Evolutionary conservation across 73 alveolate species (phyloP).

Genomic region (Tetrahymena elliotti): DNA sequence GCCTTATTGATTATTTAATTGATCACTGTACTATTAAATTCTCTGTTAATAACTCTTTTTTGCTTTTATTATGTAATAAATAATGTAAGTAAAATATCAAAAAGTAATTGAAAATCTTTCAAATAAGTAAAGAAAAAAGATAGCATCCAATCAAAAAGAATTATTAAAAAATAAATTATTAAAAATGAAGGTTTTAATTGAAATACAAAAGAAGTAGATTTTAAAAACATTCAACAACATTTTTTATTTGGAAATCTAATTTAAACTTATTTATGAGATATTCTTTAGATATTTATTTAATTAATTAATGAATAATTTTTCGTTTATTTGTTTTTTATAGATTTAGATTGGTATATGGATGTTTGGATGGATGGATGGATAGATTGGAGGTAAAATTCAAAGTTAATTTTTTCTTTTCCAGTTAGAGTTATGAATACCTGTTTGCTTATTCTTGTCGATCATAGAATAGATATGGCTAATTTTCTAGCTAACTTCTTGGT

Average conservation of each 20-base stretch:
- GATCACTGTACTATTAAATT: background rate
- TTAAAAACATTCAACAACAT: background rate
- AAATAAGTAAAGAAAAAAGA: background rate
- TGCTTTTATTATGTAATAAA: background rate
- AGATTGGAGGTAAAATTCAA: background rate
- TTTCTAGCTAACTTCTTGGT: background rate
- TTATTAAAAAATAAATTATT: too few relatives aligned
- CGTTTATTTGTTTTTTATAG: background rate
- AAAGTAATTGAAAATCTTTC: background rate
- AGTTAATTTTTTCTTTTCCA: background rate
- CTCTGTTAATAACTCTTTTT: background rate
- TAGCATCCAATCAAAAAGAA: background rate
- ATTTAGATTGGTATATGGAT: background rate
- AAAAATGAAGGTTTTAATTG: too few relatives aligned
- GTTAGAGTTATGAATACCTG: background rate
- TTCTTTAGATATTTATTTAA: too few relatives aligned
- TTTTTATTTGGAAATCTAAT: background rate
- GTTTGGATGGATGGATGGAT: background rate
- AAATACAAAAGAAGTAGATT: background rate
- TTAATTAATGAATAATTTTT: too few relatives aligned
- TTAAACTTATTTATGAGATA: background rate
- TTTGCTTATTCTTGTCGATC: background rate
- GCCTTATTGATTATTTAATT: background rate
- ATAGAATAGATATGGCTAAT: background rate
- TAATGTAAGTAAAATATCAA: background rate